Evolutionary conservation across 768 basidiomycete genomes (phyloP).

Genomic region (Boletus subparvulus): DNA sequence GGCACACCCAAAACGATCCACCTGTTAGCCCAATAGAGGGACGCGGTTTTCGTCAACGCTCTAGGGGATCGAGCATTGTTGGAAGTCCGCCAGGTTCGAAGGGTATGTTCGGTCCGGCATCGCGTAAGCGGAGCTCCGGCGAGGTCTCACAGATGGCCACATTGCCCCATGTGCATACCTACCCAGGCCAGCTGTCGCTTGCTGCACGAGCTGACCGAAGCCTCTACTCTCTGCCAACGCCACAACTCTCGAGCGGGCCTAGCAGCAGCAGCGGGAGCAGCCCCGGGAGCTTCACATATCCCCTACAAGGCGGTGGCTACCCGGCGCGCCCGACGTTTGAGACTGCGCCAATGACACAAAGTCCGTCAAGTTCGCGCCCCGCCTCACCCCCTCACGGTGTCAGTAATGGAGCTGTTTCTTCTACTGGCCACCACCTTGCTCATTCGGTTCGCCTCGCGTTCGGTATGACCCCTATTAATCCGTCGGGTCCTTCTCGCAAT

Average conservation of each 20-base stretch:
- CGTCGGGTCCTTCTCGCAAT: constrained; percentile 34
- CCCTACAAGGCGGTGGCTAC: constrained; percentile 23
- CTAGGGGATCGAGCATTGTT: constrained; percentile 33
- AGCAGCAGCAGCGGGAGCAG: constrained; percentile 62
- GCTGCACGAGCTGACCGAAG: constrained; percentile 26
- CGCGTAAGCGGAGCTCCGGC: constrained; percentile 32
- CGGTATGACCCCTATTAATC: constrained; percentile 84
- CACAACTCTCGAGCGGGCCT: constrained; percentile 62
- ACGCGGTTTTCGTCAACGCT: constrained; percentile 24
- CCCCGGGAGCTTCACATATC: constrained; percentile 51
- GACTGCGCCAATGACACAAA: constrained; percentile 35
- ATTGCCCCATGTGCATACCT: constrained; percentile 33
- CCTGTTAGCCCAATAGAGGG: constrained; percentile 38
- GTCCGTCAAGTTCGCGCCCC: constrained; percentile 57
- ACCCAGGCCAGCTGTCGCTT: constrained; percentile 33
- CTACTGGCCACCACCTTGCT: constrained; percentile 65
- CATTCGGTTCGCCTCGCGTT: constrained; percentile 87
- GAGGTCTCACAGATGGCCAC: constrained; percentile 32
- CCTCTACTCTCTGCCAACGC: constrained; percentile 47
- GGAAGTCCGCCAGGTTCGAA: constrained; percentile 38
- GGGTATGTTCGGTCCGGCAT: constrained; percentile 26
- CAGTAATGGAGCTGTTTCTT: constrained; percentile 22
- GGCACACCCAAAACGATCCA: constrained; percentile 20
- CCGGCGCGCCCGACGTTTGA: constrained; percentile 26
- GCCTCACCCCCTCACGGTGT: constrained; percentile 52